Conservation (phyloP, 139 green algal species). For the Marvania coccoides region DNA sequence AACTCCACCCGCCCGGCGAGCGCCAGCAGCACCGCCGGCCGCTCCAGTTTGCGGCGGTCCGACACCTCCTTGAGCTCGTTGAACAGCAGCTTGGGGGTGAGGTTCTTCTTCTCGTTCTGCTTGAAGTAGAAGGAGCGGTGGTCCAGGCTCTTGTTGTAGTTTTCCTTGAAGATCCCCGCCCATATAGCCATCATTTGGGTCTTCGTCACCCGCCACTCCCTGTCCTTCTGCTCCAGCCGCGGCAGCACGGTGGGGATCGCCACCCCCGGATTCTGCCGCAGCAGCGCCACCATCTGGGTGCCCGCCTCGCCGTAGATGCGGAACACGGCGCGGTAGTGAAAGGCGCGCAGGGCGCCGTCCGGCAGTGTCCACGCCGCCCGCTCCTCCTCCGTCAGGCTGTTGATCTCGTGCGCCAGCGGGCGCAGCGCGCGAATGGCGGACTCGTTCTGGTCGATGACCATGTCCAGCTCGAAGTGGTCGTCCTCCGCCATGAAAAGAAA, state of each 20-base stretch:
- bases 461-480: conserved; percentile 96
- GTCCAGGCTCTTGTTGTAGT: conserved; percentile 97
- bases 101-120: conserved; percentile 92
- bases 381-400: conserved; percentile 57
- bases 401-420: conserved; percentile 50
- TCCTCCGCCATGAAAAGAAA: conserved; percentile 86
- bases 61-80: conserved; percentile 81
- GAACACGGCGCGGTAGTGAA: conserved; percentile 76
- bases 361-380: conserved; percentile 32
- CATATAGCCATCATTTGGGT: conserved; percentile 75
- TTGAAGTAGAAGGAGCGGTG: conserved; percentile 99
- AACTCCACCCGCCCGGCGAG: conserved; percentile 30
- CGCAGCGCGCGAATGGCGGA: conserved; percentile 47
- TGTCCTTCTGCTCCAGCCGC: conserved; percentile 88
- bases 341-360: conserved; percentile 32
- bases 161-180: conserved; percentile 87
- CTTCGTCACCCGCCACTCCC: conserved; percentile 77
- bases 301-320: conserved; percentile 78
- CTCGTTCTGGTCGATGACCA: conserved; percentile 82
- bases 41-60: conserved; percentile 56
- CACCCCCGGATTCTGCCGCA: conserved; percentile 79
- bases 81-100: conserved; percentile 83
- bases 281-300: conserved; percentile 61
- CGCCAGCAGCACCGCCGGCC: conserved; percentile 22
- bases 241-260: conserved; percentile 78